Evolutionary conservation across 371 early-diverging fungal species (phyloP).

Genomic region (Mucor irregularis): DNA sequence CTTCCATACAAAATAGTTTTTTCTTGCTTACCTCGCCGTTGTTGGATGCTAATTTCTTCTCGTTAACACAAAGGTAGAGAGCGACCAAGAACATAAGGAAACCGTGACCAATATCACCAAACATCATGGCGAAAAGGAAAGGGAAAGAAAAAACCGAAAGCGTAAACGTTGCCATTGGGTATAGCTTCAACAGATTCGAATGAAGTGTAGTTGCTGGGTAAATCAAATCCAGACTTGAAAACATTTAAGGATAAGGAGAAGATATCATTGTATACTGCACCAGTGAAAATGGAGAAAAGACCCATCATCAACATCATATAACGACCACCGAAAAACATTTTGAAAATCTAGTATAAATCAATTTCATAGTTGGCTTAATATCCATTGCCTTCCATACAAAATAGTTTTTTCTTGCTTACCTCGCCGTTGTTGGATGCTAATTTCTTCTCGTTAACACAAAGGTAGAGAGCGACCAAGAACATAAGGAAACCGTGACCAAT

Average conservation of each 20-base stretch:
- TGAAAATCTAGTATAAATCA: slow-evolving; percentile 79
- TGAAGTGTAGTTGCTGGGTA: slow-evolving; percentile 50
- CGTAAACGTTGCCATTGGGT: slow-evolving; percentile 57
- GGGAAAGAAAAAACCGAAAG: slow-evolving; percentile 98
- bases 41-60: slow-evolving; percentile 74
- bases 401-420: slow-evolving; percentile 29
- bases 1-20: background rate
- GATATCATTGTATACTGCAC: slow-evolving; percentile 98
- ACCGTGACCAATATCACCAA: slow-evolving; percentile 99
- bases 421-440: slow-evolving; percentile 76
- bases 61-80: slow-evolving; percentile 79
- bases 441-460: slow-evolving; percentile 83
- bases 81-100: slow-evolving; percentile 80
- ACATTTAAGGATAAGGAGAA: slow-evolving; percentile 85
- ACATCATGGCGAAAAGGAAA: slow-evolving; percentile 99
- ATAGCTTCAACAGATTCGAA: slow-evolving; percentile 43
- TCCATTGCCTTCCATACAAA: background rate
- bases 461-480: slow-evolving; percentile 72
- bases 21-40: slow-evolving; percentile 64
- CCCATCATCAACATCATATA: slow-evolving; percentile 98
- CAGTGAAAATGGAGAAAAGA: slow-evolving; percentile 96
- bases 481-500: slow-evolving; percentile 97
- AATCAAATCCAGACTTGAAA: slow-evolving; percentile 81
- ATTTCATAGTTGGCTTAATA: no score
- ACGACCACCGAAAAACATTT: slow-evolving; percentile 93